Percentiles rank a stretch among this genome's conserved stretches.
Evolutionary conservation across 1,284 basidiomycete species (phyloP).

Genomic region (Papiliotrema nemorosa): DNA sequence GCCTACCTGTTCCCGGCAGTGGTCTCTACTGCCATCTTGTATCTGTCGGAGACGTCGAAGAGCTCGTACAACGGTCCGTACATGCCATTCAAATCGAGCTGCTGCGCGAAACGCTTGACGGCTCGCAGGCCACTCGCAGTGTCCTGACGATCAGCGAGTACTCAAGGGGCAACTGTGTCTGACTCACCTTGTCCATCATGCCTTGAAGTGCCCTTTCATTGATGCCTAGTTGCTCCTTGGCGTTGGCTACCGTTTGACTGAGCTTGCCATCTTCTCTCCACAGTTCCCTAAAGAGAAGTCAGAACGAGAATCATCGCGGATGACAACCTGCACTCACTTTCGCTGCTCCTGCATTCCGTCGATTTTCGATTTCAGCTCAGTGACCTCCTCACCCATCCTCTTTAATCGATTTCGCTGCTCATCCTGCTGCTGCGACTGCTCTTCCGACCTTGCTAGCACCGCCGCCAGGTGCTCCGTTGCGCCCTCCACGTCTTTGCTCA

Average conservation of each 20-base stretch:
- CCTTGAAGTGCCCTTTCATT: constrained; percentile 75
- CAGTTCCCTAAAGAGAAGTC: constrained; percentile 56
- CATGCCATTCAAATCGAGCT: constrained; percentile 68
- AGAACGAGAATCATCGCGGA: neutral
- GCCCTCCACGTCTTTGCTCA: constrained; percentile 69
- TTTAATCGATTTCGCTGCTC: constrained; percentile 66
- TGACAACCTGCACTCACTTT: constrained; percentile 58
- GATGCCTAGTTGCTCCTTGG: constrained; percentile 71
- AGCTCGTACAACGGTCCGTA: constrained; percentile 92
- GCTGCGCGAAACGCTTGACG: constrained; percentile 74
- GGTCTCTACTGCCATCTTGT: constrained; percentile 88
- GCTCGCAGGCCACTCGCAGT: constrained; percentile 81
- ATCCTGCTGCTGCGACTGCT: constrained; percentile 63
- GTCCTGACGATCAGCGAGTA: constrained; percentile 60
- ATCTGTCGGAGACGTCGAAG: constrained; percentile 88
- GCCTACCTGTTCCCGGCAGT: constrained; percentile 86
- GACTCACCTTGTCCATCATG: constrained; percentile 89
- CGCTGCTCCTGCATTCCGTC: constrained; percentile 70
- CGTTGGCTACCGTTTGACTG: constrained; percentile 69
- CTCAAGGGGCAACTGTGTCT: too few relatives aligned
- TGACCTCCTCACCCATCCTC: constrained; percentile 66
- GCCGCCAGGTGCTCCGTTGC: constrained; percentile 66
- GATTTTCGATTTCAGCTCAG: constrained; percentile 66
- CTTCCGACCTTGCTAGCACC: constrained; percentile 62
- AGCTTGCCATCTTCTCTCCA: constrained; percentile 95